A percentile compares a stretch with the other conserved stretches of the same genome.
Evolutionary conservation across 768 basidiomycete genomes (phyloP).

Genomic region (Thelephora ganbajun): DNA sequence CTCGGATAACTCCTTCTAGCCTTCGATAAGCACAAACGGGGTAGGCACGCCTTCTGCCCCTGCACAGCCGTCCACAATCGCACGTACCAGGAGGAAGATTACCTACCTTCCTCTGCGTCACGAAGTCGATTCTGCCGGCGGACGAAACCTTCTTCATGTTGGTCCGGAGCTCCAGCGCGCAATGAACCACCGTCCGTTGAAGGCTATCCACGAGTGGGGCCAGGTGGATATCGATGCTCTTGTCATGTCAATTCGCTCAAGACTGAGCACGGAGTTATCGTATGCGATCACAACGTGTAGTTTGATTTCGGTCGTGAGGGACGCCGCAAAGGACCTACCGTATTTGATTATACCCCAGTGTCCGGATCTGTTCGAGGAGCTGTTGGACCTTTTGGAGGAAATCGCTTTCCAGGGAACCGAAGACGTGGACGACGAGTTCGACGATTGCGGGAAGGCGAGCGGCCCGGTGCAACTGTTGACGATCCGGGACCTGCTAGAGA

Average conservation of each 20-base stretch:
- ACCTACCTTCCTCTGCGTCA: conserved; percentile 78
- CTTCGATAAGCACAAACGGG: not conserved
- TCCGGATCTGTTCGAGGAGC: conserved; percentile 70
- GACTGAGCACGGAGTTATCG: conserved; percentile 71
- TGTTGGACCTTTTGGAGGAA: conserved; percentile 80
- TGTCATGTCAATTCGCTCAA: conserved; percentile 82
- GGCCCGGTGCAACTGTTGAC: conserved; percentile 31
- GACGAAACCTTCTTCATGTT: conserved; percentile 60
- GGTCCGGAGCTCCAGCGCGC: conserved; percentile 43
- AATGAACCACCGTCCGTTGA: conserved; percentile 39
- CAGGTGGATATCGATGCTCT: conserved; percentile 84
- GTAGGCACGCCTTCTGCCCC: conserved; percentile 16
- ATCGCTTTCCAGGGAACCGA: conserved; percentile 48
- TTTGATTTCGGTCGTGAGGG: conserved; percentile 62
- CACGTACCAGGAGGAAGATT: conserved; percentile 59
- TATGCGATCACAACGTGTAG: conserved; percentile 84
- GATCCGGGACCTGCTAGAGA: conserved; percentile 47
- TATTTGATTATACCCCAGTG: conserved; percentile 61
- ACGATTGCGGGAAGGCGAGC: conserved; percentile 1
- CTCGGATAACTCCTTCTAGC: too few species aligned
- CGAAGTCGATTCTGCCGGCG: conserved; percentile 64
- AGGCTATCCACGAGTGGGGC: conserved; percentile 78
- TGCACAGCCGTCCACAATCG: conserved; percentile 23
- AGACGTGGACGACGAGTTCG: conserved; percentile 8
- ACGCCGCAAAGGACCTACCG: conserved; percentile 30